These are phyloP conservation scores for Oryza brachyantha DNA, from an alignment of 176 grass and related monocot species.

Conservation along the genomic window DNA sequence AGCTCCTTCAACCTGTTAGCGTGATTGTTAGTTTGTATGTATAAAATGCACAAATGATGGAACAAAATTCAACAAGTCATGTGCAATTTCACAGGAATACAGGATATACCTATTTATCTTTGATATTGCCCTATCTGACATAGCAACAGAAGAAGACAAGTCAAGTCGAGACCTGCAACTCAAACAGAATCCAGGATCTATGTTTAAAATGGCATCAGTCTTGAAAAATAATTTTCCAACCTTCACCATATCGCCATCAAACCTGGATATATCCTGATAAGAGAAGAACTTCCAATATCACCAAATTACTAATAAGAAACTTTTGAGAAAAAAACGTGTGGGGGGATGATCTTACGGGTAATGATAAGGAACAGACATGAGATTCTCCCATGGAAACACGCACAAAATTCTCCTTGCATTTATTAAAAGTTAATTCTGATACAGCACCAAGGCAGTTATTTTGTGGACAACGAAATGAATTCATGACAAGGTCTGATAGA, in stretches of 20 bases:
- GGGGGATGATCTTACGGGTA: conserved; percentile 56
- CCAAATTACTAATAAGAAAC: neutral
- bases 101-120: conserved; percentile 50
- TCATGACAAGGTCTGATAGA: conserved; percentile 78
- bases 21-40: conserved; percentile 12
- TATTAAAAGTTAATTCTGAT: conserved; percentile 51
- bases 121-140: conserved; percentile 42
- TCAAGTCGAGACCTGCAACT: conserved; percentile 59
- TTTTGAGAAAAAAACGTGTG: neutral
- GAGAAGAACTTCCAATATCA: conserved; percentile 21
- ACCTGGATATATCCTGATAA: conserved; percentile 44
- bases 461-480: conserved; percentile 67
- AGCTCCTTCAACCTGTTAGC: conserved; percentile 59
- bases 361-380: conserved; percentile 39
- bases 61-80: conserved; percentile 8
- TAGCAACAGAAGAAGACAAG: conserved; percentile 42
- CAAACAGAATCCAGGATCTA: conserved; percentile 75
- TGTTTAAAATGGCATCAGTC: conserved; percentile 26
- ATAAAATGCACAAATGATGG: neutral
- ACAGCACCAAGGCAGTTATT: conserved; percentile 66
- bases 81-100: neutral
- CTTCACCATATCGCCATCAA: conserved; percentile 45
- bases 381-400: conserved; percentile 53
- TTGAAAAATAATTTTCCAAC: conserved; percentile 52
- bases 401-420: conserved; percentile 45